Percentiles rank a stretch among this genome's conserved stretches.
Conservation (phyloP, 1,284 basidiomycete species). For the Schizophyllum commune region DNA sequence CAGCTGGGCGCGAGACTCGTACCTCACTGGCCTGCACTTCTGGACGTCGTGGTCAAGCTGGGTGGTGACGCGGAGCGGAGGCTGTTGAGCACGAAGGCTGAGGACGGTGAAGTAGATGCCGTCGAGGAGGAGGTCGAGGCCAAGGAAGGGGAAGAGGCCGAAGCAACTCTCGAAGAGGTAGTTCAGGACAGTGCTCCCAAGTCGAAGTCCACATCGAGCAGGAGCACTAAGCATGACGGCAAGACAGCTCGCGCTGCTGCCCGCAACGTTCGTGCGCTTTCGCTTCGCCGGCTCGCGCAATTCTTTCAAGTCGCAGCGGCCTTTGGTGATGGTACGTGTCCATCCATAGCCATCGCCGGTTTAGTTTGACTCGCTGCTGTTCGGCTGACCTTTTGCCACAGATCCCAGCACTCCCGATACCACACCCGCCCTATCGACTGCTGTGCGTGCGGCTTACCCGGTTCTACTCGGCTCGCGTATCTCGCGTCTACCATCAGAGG, state of each 20-base stretch:
- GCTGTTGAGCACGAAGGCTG: conserved; percentile 22
- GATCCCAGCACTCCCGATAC: too few species aligned
- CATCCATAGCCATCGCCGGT: too few species aligned
- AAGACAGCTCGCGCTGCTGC: conserved; percentile 29
- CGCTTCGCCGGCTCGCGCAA: conserved; percentile 81
- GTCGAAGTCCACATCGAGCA: conserved; percentile 19
- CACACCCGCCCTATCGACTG: too few species aligned
- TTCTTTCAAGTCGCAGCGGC: conserved; percentile 60
- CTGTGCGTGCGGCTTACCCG: conserved; percentile 57
- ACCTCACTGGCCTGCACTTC: conserved; percentile 64
- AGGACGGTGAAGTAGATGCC: conserved; percentile 11
- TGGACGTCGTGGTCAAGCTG: conserved; percentile 63
- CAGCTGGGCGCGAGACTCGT: conserved; percentile 70
- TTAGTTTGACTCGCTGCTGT: conserved; percentile 71
- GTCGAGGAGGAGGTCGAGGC: conserved; percentile 9
- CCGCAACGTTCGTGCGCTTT: conserved; percentile 71
- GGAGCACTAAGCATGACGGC: conserved; percentile 17
- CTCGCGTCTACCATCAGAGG: conserved; percentile 70
- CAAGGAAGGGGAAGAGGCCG: conserved; percentile 13
- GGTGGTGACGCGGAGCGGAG: conserved; percentile 56
- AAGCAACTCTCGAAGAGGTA: conserved; percentile 17
- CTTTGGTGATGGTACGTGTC: conserved; percentile 15
- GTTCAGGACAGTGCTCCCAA: conserved; percentile 25
- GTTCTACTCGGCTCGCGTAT: conserved; percentile 82
- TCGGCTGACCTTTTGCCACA: conserved; percentile 14